Evolutionary conservation across 345 rosid genomes (phyloP).

Genomic region (Atalantia buxifolia): DNA sequence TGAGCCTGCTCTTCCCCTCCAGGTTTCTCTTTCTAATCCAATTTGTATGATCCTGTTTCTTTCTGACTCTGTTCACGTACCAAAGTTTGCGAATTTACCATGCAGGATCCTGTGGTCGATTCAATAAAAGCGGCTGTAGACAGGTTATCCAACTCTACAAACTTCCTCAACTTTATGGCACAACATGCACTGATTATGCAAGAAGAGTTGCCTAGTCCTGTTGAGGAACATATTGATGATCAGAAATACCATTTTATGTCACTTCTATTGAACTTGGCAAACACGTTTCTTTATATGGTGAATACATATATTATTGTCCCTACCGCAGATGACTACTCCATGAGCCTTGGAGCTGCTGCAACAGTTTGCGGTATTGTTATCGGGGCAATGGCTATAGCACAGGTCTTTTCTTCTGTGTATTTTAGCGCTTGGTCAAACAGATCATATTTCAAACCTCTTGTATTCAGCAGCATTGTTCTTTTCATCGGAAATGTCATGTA

Average conservation of each 20-base stretch:
- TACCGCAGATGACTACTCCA: slow-evolving; percentile 91
- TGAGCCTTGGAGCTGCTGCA: slow-evolving; percentile 96
- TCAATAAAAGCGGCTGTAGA: slow-evolving; percentile 81
- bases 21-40: slow-evolving; percentile 42
- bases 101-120: slow-evolving; percentile 89
- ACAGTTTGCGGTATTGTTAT: slow-evolving; percentile 98
- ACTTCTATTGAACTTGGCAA: slow-evolving; percentile 75
- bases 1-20: slow-evolving; percentile 77
- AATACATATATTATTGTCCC: slow-evolving; percentile 95
- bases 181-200: slow-evolving; percentile 97
- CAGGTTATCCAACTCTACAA: slow-evolving; percentile 77
- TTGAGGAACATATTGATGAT: slow-evolving; percentile 69
- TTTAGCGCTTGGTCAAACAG: slow-evolving; percentile 98
- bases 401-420: slow-evolving; percentile 93
- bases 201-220: slow-evolving; percentile 80
- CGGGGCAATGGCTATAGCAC: slow-evolving; percentile 99
- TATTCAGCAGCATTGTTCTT: slow-evolving; percentile 88
- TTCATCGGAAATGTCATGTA: slow-evolving; percentile 79
- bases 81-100: neutral
- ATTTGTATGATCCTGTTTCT: neutral
- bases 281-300: slow-evolving; percentile 92
- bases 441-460: slow-evolving; percentile 94
- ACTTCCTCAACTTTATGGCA: slow-evolving; percentile 83
- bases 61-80: neutral
- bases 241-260: slow-evolving; percentile 82